Evolutionary conservation across 805 yeast genomes (phyloP).

Genomic region (Naumovozyma baii): DNA sequence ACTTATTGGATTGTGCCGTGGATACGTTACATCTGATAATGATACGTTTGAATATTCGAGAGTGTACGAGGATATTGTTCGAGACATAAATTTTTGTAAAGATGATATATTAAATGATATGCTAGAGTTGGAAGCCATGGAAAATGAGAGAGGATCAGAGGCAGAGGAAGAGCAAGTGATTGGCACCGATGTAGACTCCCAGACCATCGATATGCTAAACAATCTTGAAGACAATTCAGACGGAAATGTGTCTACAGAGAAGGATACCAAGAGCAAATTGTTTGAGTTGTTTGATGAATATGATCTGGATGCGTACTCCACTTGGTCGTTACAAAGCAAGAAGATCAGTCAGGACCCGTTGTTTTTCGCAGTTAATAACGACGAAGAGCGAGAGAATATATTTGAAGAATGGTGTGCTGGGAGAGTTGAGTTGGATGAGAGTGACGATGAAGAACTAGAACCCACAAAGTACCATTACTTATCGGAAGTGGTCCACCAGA

Average conservation of each 20-base stretch:
- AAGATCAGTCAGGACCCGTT: constrained; percentile 38
- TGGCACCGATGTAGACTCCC: constrained; percentile 6
- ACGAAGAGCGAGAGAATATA: constrained; percentile 29
- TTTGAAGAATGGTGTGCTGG: constrained; percentile 40
- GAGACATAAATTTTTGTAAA: constrained; percentile 10
- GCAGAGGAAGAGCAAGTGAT: background rate
- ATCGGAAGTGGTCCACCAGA: constrained; percentile 25
- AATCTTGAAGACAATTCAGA: constrained; percentile 3
- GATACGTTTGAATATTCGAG: background rate
- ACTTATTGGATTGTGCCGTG: constrained; percentile 21
- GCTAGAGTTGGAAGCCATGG: constrained; percentile 4
- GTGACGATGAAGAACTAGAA: constrained; percentile 12
- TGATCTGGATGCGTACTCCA: constrained; percentile 35
- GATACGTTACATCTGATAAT: constrained; percentile 7
- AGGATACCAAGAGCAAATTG: constrained; percentile 5
- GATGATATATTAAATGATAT: constrained; percentile 7
- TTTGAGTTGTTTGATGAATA: constrained; percentile 28
- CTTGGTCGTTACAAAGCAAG: constrained; percentile 40
- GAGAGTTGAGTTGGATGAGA: constrained; percentile 5
- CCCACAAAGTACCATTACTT: constrained; percentile 27
- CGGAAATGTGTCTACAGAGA: constrained; percentile 4
- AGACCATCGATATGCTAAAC: constrained; percentile 1
- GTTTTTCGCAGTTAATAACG: constrained; percentile 27
- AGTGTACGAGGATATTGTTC: constrained; percentile 13
- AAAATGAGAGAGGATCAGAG: constrained; percentile 2